Conservation (phyloP, 139 green algal species). For the Auxenochlorella pyrenoidosa region DNA sequence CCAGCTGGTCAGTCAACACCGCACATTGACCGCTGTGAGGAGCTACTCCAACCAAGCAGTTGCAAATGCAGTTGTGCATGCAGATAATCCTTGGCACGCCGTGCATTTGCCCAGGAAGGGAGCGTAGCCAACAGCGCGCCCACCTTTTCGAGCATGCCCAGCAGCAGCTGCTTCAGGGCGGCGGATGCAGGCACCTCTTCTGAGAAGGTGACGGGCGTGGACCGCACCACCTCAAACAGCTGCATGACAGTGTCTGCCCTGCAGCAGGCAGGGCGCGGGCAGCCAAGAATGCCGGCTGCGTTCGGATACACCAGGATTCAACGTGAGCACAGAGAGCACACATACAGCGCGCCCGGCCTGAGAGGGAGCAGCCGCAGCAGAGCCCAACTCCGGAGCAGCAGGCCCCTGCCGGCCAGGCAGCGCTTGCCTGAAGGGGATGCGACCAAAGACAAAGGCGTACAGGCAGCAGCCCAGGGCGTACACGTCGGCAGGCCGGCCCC, state of each 20-base stretch:
- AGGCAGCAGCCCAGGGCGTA: slow-evolving; percentile 87
- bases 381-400: too few relatives aligned
- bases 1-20: too few relatives aligned
- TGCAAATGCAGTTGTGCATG: too few relatives aligned
- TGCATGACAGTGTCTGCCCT: slow-evolving; percentile 42
- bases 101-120: too few relatives aligned
- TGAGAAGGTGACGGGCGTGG: slow-evolving; percentile 76
- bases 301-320: background rate
- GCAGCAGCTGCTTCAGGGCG: slow-evolving; percentile 71
- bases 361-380: too few relatives aligned
- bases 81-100: too few relatives aligned
- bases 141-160: slow-evolving; percentile 79
- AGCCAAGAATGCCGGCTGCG: too few relatives aligned
- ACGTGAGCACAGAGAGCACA: background rate
- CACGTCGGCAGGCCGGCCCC: slow-evolving; percentile 79
- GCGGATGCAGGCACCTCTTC: slow-evolving; percentile 55
- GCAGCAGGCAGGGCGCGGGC: too few relatives aligned
- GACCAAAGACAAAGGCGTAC: slow-evolving; percentile 82
- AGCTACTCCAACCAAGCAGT: too few relatives aligned
- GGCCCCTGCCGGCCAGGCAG: background rate
- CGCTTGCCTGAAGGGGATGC: slow-evolving; percentile 75
- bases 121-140: too few relatives aligned
- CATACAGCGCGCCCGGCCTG: too few relatives aligned
- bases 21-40: too few relatives aligned
- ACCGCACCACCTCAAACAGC: slow-evolving; percentile 83